phyloP scores from a whole-genome alignment of 2,329 filamentous ascomycete genomes.

The Ascochyta viciae-villosae region DNA sequence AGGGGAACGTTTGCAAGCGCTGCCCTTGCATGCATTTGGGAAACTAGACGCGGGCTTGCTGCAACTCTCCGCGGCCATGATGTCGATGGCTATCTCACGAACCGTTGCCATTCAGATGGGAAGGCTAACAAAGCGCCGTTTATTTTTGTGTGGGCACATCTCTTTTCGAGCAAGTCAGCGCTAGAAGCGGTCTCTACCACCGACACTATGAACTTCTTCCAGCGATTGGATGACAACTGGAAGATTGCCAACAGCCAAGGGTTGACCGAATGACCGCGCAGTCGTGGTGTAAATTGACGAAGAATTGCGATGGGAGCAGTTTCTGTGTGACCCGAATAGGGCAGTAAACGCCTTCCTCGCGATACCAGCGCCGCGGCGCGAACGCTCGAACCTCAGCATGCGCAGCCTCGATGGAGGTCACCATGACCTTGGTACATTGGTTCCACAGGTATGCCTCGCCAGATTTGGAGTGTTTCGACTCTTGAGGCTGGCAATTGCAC shows the following conservation, averaged over 20 bases:
- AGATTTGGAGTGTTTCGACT: conserved; percentile 17
- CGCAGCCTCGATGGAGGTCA: conserved; percentile 25
- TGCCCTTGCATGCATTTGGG: conserved; percentile 4
- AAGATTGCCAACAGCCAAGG: conserved; percentile 18
- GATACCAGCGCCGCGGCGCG: conserved; percentile 2
- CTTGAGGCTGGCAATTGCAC: conserved; percentile 7
- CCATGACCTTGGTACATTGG: conserved; percentile 16
- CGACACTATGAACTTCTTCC: conserved; percentile 12
- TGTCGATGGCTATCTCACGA: not conserved
- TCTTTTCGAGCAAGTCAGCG: conserved; percentile 27
- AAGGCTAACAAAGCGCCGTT: conserved; percentile 20
- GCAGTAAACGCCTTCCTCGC: conserved; percentile 24
- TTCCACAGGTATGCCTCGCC: conserved; percentile 20
- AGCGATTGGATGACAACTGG: conserved; percentile 18
- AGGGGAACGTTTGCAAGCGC: conserved; percentile 8
- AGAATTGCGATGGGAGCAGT: conserved; percentile 7
- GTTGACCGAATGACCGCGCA: conserved; percentile 19
- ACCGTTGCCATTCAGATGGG: not conserved
- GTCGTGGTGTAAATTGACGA: conserved; percentile 17
- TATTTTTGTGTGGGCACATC: conserved; percentile 27
- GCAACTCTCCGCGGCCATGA: not conserved
- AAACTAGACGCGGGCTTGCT: conserved; percentile 5
- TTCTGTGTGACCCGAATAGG: conserved; percentile 21
- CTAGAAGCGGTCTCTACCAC: conserved; percentile 21
- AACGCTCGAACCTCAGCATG: conserved; percentile 24